Percentiles rank a stretch among this genome's conserved stretches.
phyloP scores from a whole-genome alignment of 371 early-diverging fungal species.

The Mortierella sp. region DNA sequence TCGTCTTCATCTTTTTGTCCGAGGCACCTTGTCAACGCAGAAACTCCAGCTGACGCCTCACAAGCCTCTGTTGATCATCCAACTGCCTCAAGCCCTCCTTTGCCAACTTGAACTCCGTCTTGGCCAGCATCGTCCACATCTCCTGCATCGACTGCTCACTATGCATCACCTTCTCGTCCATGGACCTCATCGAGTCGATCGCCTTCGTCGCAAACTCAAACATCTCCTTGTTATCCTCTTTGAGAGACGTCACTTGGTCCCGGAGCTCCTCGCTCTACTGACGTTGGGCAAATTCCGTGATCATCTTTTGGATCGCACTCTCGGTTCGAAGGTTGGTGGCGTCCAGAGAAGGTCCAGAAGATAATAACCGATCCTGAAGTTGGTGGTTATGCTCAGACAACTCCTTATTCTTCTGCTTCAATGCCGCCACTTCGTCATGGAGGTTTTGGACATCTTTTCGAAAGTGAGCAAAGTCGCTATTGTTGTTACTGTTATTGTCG shows the following conservation, averaged over 20 bases:
- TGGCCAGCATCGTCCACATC: background rate
- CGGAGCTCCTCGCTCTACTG: too few species aligned
- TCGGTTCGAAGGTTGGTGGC: too few species aligned
- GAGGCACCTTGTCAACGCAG: background rate
- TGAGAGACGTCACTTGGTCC: background rate
- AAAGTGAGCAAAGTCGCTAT: background rate
- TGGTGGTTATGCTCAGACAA: background rate
- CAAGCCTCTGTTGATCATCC: background rate
- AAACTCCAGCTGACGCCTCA: background rate
- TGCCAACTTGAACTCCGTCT: background rate
- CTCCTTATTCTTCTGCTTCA: background rate
- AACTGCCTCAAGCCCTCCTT: background rate
- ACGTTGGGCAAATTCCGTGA: too few species aligned
- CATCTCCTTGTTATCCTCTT: background rate
- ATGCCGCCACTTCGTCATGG: background rate
- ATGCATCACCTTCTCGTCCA: background rate
- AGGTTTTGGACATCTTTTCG: background rate
- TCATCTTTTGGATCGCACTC: too few species aligned
- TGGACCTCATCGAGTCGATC: background rate
- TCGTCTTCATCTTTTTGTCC: background rate
- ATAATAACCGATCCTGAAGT: background rate
- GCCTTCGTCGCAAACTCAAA: background rate
- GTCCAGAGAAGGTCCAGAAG: too few species aligned
- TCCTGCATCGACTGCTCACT: background rate
- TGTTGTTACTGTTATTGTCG: background rate